A percentile compares a stretch with the other conserved stretches of the same genome.
These are phyloP conservation scores for Petunia axillaris DNA, from an alignment of 257 asterid species.

Conservation along the genomic window DNA sequence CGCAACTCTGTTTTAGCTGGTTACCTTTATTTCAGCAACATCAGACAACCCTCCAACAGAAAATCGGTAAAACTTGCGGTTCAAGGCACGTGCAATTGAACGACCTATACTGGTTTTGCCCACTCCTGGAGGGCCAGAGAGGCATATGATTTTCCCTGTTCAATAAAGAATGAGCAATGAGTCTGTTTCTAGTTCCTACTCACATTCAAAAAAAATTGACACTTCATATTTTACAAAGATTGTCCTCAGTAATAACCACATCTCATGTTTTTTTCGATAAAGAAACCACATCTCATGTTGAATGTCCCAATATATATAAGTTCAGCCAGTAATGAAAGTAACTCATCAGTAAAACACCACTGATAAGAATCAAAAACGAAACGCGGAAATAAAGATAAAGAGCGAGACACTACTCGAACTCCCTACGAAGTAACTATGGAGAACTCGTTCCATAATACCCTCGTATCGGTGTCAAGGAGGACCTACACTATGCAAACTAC, in stretches of 20 bases:
- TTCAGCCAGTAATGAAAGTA: background rate
- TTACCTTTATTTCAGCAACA: slow-evolving; percentile 98
- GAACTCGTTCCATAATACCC: no score
- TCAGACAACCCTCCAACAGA: slow-evolving; percentile 99
- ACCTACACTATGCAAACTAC: no score
- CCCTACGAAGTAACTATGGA: no score
- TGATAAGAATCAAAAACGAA: no score
- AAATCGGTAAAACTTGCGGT: slow-evolving; percentile 96
- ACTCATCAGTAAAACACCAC: background rate
- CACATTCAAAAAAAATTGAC: slow-evolving; percentile 4
- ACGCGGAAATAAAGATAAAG: no score
- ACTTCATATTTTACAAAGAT: slow-evolving; percentile 1
- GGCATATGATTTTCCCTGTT: slow-evolving; percentile 94
- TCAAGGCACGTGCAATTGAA: slow-evolving; percentile 97
- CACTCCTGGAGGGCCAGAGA: slow-evolving; percentile 99
- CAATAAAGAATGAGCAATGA: slow-evolving; percentile 26
- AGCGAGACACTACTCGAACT: no score
- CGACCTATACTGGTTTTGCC: slow-evolving; percentile 99
- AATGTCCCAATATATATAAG: background rate
- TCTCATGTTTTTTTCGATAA: background rate
- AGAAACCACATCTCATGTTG: background rate
- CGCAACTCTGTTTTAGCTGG: background rate
- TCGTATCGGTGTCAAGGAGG: no score
- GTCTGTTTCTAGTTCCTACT: slow-evolving; percentile 21
- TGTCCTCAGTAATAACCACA: slow-evolving; percentile 3